Conservation (phyloP, 2,329 filamentous ascomycete genomes). For the Epichloe hybrida region DNA sequence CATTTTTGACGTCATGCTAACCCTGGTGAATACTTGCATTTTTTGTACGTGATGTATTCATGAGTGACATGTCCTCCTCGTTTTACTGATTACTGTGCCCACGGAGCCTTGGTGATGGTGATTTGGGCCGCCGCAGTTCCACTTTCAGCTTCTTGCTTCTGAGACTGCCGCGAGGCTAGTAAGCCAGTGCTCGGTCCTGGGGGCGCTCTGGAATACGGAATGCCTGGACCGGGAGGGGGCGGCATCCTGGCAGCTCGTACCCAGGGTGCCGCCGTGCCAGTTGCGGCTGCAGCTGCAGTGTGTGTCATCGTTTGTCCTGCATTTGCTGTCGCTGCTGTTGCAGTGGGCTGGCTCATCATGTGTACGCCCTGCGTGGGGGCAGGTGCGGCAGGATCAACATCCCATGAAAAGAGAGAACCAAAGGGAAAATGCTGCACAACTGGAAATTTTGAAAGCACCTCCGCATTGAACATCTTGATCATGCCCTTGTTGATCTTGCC, state of each 20-base stretch:
- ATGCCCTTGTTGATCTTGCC: constrained; percentile 99
- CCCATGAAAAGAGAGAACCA: constrained; percentile 66
- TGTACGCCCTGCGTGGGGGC: constrained; percentile 39
- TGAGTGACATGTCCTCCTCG: neutral
- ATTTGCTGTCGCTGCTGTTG: neutral
- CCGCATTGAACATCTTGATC: constrained; percentile 98
- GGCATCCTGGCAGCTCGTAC: constrained; percentile 28
- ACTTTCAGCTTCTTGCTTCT: constrained; percentile 9
- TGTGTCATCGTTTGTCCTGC: constrained; percentile 8
- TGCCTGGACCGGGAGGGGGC: constrained; percentile 19
- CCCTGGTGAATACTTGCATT: neutral
- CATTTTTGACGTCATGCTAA: constrained; percentile 1
- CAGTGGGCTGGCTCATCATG: constrained; percentile 38
- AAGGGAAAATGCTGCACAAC: constrained; percentile 95
- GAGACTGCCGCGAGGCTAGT: constrained; percentile 10
- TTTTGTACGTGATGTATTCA: neutral
- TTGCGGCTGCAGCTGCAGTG: constrained; percentile 12
- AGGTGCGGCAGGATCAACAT: constrained; percentile 48
- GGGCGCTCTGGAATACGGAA: constrained; percentile 25
- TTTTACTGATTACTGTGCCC: constrained; percentile 21
- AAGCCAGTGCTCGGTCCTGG: constrained; percentile 16
- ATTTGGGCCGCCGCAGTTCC: constrained; percentile 25
- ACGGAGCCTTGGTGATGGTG: constrained; percentile 32
- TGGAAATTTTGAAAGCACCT: constrained; percentile 91
- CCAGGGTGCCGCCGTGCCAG: constrained; percentile 32